Conservation (phyloP, 345 rosid species). For the Pelargonium nanum region DNA sequence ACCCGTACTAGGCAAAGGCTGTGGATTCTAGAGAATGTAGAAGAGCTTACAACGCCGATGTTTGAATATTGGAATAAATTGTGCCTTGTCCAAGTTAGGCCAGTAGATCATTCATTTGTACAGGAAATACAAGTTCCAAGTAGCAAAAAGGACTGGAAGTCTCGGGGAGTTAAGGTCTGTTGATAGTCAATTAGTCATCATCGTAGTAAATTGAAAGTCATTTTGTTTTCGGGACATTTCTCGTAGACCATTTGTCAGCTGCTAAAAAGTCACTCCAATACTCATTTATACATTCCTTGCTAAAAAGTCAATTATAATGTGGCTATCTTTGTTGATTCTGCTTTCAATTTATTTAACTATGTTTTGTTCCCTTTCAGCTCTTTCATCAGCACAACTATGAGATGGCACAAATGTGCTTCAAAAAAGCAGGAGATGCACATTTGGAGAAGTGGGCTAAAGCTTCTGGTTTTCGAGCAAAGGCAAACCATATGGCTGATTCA, state of each 20-base stretch:
- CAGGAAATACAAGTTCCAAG: slow-evolving; percentile 33
- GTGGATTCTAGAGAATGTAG: slow-evolving; percentile 37
- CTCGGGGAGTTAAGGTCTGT: background rate
- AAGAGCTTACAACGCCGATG: slow-evolving; percentile 28
- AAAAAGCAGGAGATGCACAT: background rate
- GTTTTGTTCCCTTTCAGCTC: background rate
- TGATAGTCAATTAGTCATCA: too few species aligned
- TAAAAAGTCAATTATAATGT: too few species aligned
- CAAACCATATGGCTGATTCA: background rate
- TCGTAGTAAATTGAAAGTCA: too few species aligned
- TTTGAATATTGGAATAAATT: slow-evolving; percentile 11
- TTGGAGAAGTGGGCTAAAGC: background rate
- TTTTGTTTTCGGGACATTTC: too few species aligned
- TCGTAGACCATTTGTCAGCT: too few species aligned
- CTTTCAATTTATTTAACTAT: too few species aligned
- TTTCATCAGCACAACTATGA: background rate
- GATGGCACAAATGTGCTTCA: background rate
- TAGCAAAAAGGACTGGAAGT: slow-evolving; percentile 3
- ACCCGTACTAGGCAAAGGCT: slow-evolving; percentile 46
- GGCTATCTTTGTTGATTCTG: too few species aligned
- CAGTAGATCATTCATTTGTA: slow-evolving; percentile 24
- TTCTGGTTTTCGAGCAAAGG: background rate
- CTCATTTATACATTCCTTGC: too few species aligned
- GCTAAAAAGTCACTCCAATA: too few species aligned
- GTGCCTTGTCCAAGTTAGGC: slow-evolving; percentile 26